Percentiles rank a stretch among this genome's conserved stretches.
Evolutionary conservation across 192 early-diverging fungal genomes (phyloP).

Genomic region (Podila horticola): DNA sequence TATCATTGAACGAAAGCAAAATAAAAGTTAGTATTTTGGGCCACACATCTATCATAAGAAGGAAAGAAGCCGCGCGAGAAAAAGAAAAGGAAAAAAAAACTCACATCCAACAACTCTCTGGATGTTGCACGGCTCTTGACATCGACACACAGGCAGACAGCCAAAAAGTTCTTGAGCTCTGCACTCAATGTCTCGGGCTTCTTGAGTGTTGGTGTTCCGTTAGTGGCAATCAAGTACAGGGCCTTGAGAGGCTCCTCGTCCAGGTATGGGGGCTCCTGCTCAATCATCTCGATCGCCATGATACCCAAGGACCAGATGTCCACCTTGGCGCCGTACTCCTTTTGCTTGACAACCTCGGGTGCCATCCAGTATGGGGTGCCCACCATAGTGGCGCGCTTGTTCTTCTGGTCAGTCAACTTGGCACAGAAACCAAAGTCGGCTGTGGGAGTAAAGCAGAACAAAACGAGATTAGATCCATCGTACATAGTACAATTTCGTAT

Average conservation of each 20-base stretch:
- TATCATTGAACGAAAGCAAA: background rate
- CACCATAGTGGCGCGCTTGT: constrained; percentile 90
- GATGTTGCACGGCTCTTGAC: constrained; percentile 83
- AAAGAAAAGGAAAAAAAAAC: background rate
- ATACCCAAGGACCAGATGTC: constrained; percentile 96
- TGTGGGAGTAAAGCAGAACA: constrained; percentile 25
- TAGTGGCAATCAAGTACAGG: constrained; percentile 95
- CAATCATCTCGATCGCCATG: constrained; percentile 99
- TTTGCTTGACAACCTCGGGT: constrained; percentile 87
- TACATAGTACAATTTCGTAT: background rate
- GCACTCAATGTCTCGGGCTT: constrained; percentile 83
- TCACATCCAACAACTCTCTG: constrained; percentile 78
- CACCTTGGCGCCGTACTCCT: constrained; percentile 82
- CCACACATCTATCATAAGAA: background rate
- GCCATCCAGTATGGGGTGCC: constrained; percentile 95
- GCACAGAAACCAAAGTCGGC: constrained; percentile 96
- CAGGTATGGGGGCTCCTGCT: constrained; percentile 96
- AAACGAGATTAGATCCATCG: constrained; percentile 28
- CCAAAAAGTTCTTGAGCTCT: constrained; percentile 89
- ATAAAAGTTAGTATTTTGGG: constrained; percentile 5
- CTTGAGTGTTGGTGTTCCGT: constrained; percentile 95
- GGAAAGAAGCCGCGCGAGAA: too few relatives aligned
- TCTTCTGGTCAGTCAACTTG: constrained; percentile 82
- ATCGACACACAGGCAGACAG: constrained; percentile 89
- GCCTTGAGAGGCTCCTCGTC: constrained; percentile 96